Evolutionary conservation across 768 basidiomycete genomes (phyloP).

Genomic region (Mycena galericulata): DNA sequence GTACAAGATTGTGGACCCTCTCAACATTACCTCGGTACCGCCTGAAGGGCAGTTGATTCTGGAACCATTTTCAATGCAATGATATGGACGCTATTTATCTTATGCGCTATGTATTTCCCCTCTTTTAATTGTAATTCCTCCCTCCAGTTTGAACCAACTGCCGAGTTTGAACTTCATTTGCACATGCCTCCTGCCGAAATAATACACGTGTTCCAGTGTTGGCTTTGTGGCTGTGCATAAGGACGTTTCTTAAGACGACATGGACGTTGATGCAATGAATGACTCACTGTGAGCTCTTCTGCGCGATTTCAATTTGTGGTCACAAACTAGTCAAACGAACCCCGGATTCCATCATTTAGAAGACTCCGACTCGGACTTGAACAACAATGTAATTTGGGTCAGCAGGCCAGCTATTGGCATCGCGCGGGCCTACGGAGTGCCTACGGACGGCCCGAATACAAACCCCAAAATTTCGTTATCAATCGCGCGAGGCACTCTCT

Average conservation of each 20-base stretch:
- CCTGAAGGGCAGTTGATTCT: slow-evolving; percentile 34
- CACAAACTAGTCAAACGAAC: neutral
- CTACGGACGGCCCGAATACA: neutral
- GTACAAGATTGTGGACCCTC: slow-evolving; percentile 47
- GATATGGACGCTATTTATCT: no score
- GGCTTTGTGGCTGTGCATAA: no score
- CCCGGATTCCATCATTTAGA: slow-evolving; percentile 3
- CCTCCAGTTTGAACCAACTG: no score
- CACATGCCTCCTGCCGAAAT: no score
- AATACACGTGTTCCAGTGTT: no score
- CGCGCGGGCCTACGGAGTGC: neutral
- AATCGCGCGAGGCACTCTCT: neutral
- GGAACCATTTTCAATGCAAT: slow-evolving; percentile 24
- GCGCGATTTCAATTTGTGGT: no score
- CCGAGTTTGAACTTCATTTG: no score
- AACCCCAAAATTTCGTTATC: slow-evolving; percentile 2
- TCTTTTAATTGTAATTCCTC: no score
- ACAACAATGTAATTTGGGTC: neutral
- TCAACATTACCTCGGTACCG: slow-evolving; percentile 44
- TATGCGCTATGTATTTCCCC: no score
- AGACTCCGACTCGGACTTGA: neutral
- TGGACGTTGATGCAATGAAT: no score
- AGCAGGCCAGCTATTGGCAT: slow-evolving; percentile 4
- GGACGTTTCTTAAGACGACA: no score
- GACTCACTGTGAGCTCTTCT: no score